Percentiles rank a stretch among this genome's conserved stretches.
Conservation (phyloP, 306 rosid genomes). For the Inga oerstediana region DNA sequence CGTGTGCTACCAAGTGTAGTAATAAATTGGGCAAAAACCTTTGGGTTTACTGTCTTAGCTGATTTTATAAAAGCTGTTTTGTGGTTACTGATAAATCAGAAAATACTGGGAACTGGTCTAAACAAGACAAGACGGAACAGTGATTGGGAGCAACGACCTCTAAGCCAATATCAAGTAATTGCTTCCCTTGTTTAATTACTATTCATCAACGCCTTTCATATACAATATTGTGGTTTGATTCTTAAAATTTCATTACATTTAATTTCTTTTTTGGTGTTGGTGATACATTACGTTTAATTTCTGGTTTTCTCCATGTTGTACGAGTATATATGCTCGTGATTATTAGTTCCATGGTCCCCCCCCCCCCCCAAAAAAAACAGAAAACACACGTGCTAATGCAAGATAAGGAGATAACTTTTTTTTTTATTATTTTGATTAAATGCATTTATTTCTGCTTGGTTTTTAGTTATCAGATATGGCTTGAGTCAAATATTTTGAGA, state of each 20-base stretch:
- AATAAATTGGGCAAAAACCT: conserved; percentile 4
- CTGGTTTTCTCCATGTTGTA: neutral
- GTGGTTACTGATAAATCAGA: conserved; percentile 52
- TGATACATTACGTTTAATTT: neutral
- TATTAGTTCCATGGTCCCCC: neutral
- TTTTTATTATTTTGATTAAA: neutral
- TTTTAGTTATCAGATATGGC: neutral
- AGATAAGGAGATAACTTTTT: neutral
- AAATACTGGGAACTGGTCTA: conserved; percentile 82
- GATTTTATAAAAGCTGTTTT: conserved; percentile 31
- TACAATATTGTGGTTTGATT: neutral
- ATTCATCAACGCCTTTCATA: conserved; percentile 14
- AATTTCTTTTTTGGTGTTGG: neutral
- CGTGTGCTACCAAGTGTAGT: neutral
- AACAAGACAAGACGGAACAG: conserved; percentile 96
- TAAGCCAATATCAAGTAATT: conserved; percentile 78
- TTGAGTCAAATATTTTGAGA: neutral
- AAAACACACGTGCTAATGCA: too few species aligned
- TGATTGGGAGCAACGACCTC: conserved; percentile 94
- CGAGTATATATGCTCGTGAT: neutral
- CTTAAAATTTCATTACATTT: conserved; percentile 1
- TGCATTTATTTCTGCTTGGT: neutral
- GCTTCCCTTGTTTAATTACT: conserved; percentile 8
- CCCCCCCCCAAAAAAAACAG: too few species aligned
- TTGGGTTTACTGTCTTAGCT: conserved; percentile 19